phyloP scores from a whole-genome alignment of 495 filamentous ascomycete genomes.

The Penicillium atrosanguineum region DNA sequence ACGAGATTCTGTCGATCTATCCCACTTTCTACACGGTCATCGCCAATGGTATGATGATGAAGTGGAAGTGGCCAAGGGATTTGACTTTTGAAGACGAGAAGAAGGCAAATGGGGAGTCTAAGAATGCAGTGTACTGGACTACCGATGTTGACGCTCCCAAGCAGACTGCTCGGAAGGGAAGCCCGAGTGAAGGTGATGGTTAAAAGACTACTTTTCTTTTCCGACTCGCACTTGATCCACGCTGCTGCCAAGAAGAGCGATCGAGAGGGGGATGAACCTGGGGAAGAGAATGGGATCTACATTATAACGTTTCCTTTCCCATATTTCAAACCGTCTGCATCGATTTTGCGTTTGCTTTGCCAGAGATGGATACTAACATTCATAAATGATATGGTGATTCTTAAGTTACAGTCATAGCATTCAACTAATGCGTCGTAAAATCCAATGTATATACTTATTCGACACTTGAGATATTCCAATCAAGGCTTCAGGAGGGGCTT shows the following conservation, averaged over 20 bases:
- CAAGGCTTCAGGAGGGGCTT: constrained; percentile 55
- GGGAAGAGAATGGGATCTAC: too few relatives aligned
- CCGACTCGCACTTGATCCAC: too few relatives aligned
- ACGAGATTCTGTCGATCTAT: constrained; percentile 52
- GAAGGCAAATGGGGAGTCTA: background rate
- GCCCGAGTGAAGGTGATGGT: background rate
- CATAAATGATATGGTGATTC: background rate
- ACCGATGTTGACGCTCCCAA: background rate
- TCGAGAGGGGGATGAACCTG: too few relatives aligned
- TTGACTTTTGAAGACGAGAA: constrained; percentile 3
- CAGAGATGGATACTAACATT: background rate
- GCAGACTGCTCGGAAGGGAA: background rate
- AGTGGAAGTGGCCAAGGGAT: constrained; percentile 56
- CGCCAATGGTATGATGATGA: constrained; percentile 68
- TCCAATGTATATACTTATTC: background rate
- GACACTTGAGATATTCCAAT: background rate
- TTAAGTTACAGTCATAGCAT: constrained; percentile 2
- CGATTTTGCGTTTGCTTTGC: background rate
- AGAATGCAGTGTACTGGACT: background rate
- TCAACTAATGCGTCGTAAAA: background rate
- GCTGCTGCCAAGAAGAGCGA: too few relatives aligned
- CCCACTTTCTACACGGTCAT: constrained; percentile 60
- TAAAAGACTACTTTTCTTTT: background rate
- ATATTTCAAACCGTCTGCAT: background rate
- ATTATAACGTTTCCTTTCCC: too few relatives aligned